A percentile compares a stretch with the other conserved stretches of the same genome.
These are phyloP conservation scores for Talaromyces sp. DNA, from an alignment of 2,329 filamentous ascomycete species.

Conservation along the genomic window DNA sequence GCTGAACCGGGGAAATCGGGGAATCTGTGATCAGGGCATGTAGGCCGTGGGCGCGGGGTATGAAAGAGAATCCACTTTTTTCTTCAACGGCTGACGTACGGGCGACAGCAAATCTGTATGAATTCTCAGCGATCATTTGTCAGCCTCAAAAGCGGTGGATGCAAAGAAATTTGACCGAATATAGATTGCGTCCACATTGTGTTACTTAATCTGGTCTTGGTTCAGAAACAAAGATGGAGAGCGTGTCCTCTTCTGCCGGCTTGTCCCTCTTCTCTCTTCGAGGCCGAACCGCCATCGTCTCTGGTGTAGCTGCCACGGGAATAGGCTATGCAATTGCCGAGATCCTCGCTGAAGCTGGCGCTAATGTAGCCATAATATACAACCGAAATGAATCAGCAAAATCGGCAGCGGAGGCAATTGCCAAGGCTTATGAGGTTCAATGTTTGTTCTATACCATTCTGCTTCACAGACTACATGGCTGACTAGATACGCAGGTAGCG, in stretches of 20 bases:
- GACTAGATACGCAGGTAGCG: neutral
- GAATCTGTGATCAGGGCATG: neutral
- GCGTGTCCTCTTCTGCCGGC: neutral
- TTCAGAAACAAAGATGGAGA: neutral
- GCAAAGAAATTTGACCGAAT: neutral
- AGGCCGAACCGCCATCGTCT: slow-evolving; percentile 12
- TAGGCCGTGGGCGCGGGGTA: neutral
- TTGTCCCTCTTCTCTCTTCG: neutral
- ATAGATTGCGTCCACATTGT: neutral
- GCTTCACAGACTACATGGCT: neutral
- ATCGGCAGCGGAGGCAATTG: neutral
- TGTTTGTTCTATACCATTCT: neutral
- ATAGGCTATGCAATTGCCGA: slow-evolving; percentile 13
- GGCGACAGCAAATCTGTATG: neutral
- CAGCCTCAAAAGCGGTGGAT: neutral
- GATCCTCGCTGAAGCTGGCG: slow-evolving; percentile 6
- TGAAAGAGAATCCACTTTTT: neutral
- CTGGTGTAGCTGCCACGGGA: slow-evolving; percentile 5
- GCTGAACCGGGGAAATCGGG: neutral
- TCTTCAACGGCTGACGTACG: neutral
- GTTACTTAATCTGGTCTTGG: neutral
- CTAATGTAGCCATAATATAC: slow-evolving; percentile 11
- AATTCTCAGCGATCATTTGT: neutral
- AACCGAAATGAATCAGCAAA: neutral
- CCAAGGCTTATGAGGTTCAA: neutral